These are phyloP conservation scores for Aspergillus carlsbadensis DNA, from an alignment of 495 filamentous ascomycete species.

Conservation along the genomic window DNA sequence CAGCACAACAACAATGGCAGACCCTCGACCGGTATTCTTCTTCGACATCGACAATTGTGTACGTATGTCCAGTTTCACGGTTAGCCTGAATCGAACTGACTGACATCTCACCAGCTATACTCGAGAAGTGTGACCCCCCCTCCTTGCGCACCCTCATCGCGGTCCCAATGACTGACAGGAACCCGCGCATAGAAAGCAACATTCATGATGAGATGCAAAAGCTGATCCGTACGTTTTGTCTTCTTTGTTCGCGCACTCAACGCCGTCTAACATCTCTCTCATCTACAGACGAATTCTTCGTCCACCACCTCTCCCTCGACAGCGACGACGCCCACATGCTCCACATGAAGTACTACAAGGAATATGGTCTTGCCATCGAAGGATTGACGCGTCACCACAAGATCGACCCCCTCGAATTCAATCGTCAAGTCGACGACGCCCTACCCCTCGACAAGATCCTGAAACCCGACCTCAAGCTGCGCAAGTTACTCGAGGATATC, in stretches of 20 bases:
- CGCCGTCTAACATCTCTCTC: neutral
- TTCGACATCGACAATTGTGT: slow-evolving; percentile 99
- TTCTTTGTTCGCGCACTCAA: slow-evolving; percentile 1
- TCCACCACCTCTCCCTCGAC: slow-evolving; percentile 70
- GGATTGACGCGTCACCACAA: slow-evolving; percentile 91
- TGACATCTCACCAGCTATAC: slow-evolving; percentile 45
- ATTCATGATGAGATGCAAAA: slow-evolving; percentile 74
- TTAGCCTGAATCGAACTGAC: slow-evolving; percentile 7
- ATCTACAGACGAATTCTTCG: slow-evolving; percentile 70
- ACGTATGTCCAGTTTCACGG: slow-evolving; percentile 29
- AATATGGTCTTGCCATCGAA: slow-evolving; percentile 96
- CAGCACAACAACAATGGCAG: slow-evolving; percentile 19
- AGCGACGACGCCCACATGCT: slow-evolving; percentile 74
- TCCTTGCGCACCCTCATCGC: neutral
- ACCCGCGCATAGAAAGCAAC: slow-evolving; percentile 50
- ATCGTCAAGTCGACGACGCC: slow-evolving; percentile 90
- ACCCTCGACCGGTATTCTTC: slow-evolving; percentile 66
- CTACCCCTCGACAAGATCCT: slow-evolving; percentile 84
- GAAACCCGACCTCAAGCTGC: slow-evolving; percentile 69
- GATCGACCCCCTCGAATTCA: slow-evolving; percentile 95
- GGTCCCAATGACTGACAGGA: slow-evolving; percentile 16
- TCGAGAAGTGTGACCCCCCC: slow-evolving; percentile 41
- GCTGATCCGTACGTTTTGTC: slow-evolving; percentile 53
- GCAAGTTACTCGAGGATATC: slow-evolving; percentile 73
- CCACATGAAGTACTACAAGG: slow-evolving; percentile 88